These are phyloP conservation scores for Rachicladosporium sp. DNA, from an alignment of 2,329 filamentous ascomycete genomes.

Conservation along the genomic window DNA sequence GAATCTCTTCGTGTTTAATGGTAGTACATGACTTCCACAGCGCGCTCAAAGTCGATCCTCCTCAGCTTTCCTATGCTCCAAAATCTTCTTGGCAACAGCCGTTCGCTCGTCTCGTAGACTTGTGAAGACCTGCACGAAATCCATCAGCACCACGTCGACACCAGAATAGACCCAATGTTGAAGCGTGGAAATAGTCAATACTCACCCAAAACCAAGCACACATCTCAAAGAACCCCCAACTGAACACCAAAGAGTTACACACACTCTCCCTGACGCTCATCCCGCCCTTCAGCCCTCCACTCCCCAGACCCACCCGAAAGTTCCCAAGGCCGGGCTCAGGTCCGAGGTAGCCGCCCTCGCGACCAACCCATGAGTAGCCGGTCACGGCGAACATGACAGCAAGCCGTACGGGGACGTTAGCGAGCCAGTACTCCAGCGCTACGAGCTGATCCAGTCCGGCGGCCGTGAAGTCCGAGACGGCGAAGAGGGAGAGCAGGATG, in stretches of 20 bases:
- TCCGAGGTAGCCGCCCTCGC: slow-evolving; percentile 36
- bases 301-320: slow-evolving; percentile 5
- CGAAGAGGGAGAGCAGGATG: slow-evolving; percentile 55
- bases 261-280: slow-evolving; percentile 43
- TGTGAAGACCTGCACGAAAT: slow-evolving; percentile 39
- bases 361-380: slow-evolving; percentile 54
- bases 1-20: too few relatives aligned
- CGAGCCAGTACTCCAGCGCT: slow-evolving; percentile 35
- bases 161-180: too few relatives aligned
- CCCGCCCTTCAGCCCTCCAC: slow-evolving; percentile 6
- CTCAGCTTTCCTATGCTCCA: slow-evolving; percentile 23
- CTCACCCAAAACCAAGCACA: slow-evolving; percentile 74
- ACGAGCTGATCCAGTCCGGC: slow-evolving; percentile 32
- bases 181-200: too few relatives aligned
- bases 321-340: slow-evolving; percentile 13
- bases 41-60: slow-evolving; percentile 15
- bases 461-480: slow-evolving; percentile 34
- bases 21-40: too few relatives aligned
- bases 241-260: slow-evolving; percentile 76
- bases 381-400: slow-evolving; percentile 49
- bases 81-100: slow-evolving; percentile 21
- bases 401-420: slow-evolving; percentile 51
- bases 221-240: slow-evolving; percentile 73
- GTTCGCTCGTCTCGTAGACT: slow-evolving; percentile 54
- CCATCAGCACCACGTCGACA: too few relatives aligned